Base-by-base conservation (phyloP, 2,329 filamentous ascomycete genomes). In the Aspergillus phoenicis region DNA sequence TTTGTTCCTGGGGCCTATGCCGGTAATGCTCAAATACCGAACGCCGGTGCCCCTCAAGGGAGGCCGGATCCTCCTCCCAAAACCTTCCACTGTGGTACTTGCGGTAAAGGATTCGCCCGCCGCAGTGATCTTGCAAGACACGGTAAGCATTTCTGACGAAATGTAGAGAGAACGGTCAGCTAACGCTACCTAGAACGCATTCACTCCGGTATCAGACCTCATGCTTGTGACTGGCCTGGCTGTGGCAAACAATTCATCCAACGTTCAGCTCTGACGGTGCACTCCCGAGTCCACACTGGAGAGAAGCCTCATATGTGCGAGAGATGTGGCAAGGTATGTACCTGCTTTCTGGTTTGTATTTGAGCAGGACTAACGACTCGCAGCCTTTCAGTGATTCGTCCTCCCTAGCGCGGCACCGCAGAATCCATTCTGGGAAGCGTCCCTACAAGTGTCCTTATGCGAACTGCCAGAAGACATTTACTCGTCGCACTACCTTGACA, bases 241-340 rank as follows among this genome's bases (percentile, higher is more conserved):
- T 99, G 95, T 75, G 91, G 91, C 66, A 99, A 98, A 79, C 91
- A 94, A 73, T 99, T 99, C 75, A 99, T 99, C 69, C 95, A 99
- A 77, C 87, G 95, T 59, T 97, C 93, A 28, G 95, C 95, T 22
- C 81, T 99, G 75, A 99, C 95, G 0, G 95, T 99, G 7, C 95
- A 98, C 77, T 89, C 91, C 73, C 90, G 95, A 69, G 93, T 97
- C 20, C 95, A 99, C 77, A 98, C 95, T 2, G 95, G 95, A 66
- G 95, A 98, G 81, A 99, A 99, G 80, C 95, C 95, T 54, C 95
- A 99, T 72, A 94, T 95, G 87, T 99, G 95, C 75, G 95, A 97
- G 78, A 88, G 91, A 64, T 98, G 95, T 76, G 91, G 92, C 76
- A 98, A 98, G 89, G 93, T 97, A 83, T 71, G 84, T 66, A 47